These are phyloP conservation scores for Davidsoniella australis DNA, from an alignment of 2,329 filamentous ascomycete species.

Conservation along the genomic window DNA sequence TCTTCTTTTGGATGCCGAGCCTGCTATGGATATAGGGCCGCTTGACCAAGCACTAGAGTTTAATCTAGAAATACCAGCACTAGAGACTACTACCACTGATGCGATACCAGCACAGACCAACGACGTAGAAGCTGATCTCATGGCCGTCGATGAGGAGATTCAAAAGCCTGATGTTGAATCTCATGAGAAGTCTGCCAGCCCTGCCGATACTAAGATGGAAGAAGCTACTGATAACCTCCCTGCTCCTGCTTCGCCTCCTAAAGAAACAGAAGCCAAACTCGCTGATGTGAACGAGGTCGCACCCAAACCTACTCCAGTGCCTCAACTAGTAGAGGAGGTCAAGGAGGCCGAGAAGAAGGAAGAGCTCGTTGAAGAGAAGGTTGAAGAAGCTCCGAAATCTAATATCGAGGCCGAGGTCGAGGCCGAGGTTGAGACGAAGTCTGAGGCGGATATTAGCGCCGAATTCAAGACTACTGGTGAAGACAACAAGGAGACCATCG, in stretches of 20 bases:
- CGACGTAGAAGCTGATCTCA: conserved; percentile 3
- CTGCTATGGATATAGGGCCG: too few species aligned
- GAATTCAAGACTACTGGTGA: conserved; percentile 5
- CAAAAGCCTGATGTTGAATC: not conserved
- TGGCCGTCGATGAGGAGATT: conserved; percentile 1
- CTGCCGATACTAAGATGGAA: not conserved
- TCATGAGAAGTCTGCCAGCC: not conserved
- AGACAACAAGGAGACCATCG: conserved; percentile 17
- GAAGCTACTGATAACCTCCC: not conserved
- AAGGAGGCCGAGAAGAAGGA: conserved; percentile 8
- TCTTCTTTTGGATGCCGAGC: too few species aligned
- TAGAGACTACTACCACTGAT: not conserved
- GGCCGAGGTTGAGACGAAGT: conserved; percentile 13
- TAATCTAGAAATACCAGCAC: not conserved
- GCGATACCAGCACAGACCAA: not conserved
- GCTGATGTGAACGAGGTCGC: not conserved
- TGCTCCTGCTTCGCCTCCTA: too few species aligned
- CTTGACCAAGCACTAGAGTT: not conserved
- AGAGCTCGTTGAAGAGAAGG: conserved; percentile 13
- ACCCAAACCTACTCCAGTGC: not conserved
- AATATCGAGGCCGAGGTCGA: conserved; percentile 6
- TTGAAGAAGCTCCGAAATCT: not conserved
- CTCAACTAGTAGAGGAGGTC: not conserved
- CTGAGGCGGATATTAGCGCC: conserved; percentile 13
- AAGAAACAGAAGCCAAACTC: not conserved